A percentile compares a stretch with the other conserved stretches of the same genome.
phyloP scores from a whole-genome alignment of 1,284 basidiomycete genomes.

The Crepidotus sp. region DNA sequence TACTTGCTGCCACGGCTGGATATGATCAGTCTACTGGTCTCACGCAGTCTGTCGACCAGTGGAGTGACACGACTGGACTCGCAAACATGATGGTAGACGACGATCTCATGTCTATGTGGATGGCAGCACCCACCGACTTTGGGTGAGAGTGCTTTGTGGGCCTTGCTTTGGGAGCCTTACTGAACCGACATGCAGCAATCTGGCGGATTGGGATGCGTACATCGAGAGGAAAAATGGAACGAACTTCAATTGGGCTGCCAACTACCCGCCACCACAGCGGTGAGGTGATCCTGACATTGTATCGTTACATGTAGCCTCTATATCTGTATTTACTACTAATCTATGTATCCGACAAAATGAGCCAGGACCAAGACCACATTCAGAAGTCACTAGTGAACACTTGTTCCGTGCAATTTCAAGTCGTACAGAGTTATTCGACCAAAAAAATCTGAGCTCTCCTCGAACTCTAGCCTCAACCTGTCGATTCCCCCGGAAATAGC shows the following conservation, averaged over 20 bases:
- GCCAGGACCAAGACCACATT: too few species aligned
- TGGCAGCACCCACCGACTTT: conserved; percentile 6
- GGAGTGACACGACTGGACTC: conserved; percentile 11
- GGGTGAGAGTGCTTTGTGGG: conserved; percentile 7
- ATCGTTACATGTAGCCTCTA: too few species aligned
- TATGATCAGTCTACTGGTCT: conserved; percentile 14
- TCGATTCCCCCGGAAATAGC: conserved; percentile 26
- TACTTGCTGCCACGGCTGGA: conserved; percentile 11
- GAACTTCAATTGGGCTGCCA: conserved; percentile 2
- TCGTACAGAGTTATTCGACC: conserved; percentile 68
- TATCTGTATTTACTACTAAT: not conserved
- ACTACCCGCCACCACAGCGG: not conserved
- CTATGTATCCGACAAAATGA: too few species aligned
- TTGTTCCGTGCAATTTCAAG: conserved; percentile 32
- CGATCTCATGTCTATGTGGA: conserved; percentile 16
- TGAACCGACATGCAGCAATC: conserved; percentile 1
- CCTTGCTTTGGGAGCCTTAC: not conserved
- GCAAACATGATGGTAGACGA: conserved; percentile 18
- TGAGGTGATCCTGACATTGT: not conserved
- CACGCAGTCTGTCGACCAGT: conserved; percentile 5
- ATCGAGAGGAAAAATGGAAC: conserved; percentile 9
- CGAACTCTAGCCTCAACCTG: conserved; percentile 58
- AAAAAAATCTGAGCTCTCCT: conserved; percentile 73
- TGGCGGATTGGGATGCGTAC: conserved; percentile 14
- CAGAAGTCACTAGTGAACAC: not conserved